Conservation (phyloP, 805 yeast genomes). For the Wickerhamomyces alni region DNA sequence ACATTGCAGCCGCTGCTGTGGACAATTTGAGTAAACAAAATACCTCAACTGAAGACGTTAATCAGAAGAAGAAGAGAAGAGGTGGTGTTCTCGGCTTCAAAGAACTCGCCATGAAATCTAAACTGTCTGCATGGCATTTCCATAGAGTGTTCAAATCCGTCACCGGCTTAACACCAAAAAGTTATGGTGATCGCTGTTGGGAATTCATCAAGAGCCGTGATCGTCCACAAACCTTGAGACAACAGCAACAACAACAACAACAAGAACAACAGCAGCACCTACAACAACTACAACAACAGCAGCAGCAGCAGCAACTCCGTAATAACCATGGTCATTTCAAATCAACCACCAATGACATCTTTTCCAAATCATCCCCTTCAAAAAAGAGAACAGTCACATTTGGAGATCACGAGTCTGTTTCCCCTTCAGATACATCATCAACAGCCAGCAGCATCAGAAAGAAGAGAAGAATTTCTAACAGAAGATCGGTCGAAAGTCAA, state of each 20-base stretch:
- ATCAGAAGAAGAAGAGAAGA: conserved; percentile 47
- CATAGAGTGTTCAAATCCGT: conserved; percentile 85
- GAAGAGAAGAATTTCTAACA: background rate
- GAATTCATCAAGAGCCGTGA: conserved; percentile 40
- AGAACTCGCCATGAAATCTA: conserved; percentile 80
- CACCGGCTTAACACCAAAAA: conserved; percentile 83
- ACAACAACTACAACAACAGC: conserved; percentile 7
- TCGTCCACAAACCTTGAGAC: conserved; percentile 15
- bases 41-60: conserved; percentile 13
- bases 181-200: conserved; percentile 81
- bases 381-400: background rate
- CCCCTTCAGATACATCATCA: conserved; percentile 1
- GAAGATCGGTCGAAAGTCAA: background rate
- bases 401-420: background rate
- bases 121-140: conserved; percentile 87
- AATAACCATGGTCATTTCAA: conserved; percentile 16
- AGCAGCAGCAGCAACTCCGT: conserved; percentile 5
- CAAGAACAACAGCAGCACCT: too few relatives aligned
- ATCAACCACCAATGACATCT: conserved; percentile 11
- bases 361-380: background rate
- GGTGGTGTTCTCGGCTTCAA: conserved; percentile 81
- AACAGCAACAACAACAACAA: conserved; percentile 4
- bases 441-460: background rate
- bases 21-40: conserved; percentile 27
- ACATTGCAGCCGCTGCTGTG: conserved; percentile 76